Evolutionary conservation across 257 asterid species (phyloP), one percentile per base, ranked within the genome.

Genomic region (Nemophila menziesii): DNA sequence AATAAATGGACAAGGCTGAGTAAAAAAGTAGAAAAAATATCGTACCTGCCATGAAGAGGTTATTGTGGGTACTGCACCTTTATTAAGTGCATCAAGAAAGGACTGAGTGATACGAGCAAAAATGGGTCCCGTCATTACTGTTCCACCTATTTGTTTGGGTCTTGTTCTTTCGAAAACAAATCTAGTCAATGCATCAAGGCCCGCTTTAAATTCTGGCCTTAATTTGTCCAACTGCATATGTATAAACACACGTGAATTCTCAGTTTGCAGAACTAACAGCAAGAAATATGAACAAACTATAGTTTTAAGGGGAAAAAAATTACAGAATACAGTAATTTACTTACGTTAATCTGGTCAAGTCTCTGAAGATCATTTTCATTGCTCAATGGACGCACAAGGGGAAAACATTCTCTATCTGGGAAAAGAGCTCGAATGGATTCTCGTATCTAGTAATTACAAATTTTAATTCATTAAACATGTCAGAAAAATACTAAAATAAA

Each of bases 351-450:
- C 57, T 80, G 95, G 62, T 89, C 94, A 19, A 86, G 77, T 37
- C 92, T 79, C 60, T 80, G 98, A 57, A 89, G 95, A 38, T 89
- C 95, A 22, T 57, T 64, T 65, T 89, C 98, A 18, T 78, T 58
- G 75, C 79, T 84, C 57, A 84, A 62, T 33, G 98, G 98, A 41
- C 98, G 65, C 44, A 89, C 95, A 55, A 89, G 95, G n/a, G 98
- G 57, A 68, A 61, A 89, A 71, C 98, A 89, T 58, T 89, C 98
- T 61, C 98, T 74, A 65, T 89, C 92, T 14, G 98, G 98, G 63
- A 89, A 89, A 62, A 89, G 93, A 60, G 98, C 98, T 60, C 93
- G 93, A 63, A 90, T 85, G 58, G 96, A 90, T 65, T 90, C 99
- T 29, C 96, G 86, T 40, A 90, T 90, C 99, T 90, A 65, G 52